Evolutionary conservation across 768 basidiomycete species (phyloP), one percentile per base, ranked within the genome.

Genomic region (Mycena kentingensis): DNA sequence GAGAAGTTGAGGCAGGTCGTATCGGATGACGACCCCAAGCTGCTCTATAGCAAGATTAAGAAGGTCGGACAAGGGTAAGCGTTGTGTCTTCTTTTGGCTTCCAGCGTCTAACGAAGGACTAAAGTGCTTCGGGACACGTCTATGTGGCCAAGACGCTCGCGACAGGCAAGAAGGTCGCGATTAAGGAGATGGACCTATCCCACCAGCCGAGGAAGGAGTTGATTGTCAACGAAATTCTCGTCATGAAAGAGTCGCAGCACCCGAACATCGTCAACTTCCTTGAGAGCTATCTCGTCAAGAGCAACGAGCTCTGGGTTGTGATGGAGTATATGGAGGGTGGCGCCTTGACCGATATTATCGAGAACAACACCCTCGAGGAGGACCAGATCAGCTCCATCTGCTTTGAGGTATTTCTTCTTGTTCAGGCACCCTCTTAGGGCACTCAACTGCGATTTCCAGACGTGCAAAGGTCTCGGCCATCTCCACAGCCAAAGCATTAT

Each of bases 311-410:
- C 21, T 98, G 94, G 94, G 93, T 97, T 37, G 93, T 96, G 52
- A 98, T 96, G 94, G 94, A 98, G 73, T 96, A 91, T 66, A 98
- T 98, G 94, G 94, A 98, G 70, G 94, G 94, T 46, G 95, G 97
- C 34, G 94, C 96, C 16, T 75, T 99, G 63, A 98, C 94, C 22
- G 96, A 98, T 71, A 88, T 99, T 37, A 98, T 99, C 63, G 96
- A 98, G 75, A 93, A 95, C 62, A 98, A 98, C 69, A 84, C 90
- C 35, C 72, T 98, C 55, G 91, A 91, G 66, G 94, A 98, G 73
- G 92, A 94, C 65, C 94, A 98, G 73, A 96, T 98, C 44, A 85
- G 91, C 13, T 88, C 88, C 63, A 97, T 98, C 60, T 89, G 80
- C 65, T 77, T 88, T 0, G 97, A 98, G 83, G 96, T 94, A 87